Evolutionary conservation across 2,329 filamentous ascomycete species (phyloP).

Genomic region (Emydomyces testavorans): DNA sequence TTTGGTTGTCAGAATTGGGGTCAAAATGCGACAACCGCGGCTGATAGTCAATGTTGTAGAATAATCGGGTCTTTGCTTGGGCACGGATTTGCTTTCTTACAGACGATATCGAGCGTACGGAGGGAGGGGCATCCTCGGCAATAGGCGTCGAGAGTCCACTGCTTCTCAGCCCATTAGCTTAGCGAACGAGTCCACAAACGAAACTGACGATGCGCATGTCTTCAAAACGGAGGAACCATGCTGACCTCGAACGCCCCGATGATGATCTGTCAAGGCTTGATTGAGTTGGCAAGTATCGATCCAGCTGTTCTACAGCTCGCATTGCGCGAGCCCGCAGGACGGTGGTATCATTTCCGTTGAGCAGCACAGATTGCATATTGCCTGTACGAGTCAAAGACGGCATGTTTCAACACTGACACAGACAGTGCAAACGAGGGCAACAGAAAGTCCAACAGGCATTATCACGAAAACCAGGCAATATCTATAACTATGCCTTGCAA

Average conservation of each 20-base stretch:
- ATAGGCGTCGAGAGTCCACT: constrained; percentile 58
- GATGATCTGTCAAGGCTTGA: constrained; percentile 12
- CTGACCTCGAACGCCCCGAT: constrained; percentile 25
- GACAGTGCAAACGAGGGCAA: neutral
- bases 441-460: neutral
- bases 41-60: constrained; percentile 85
- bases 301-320: constrained; percentile 8
- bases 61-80: constrained; percentile 69
- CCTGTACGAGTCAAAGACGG: neutral
- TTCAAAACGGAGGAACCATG: too few species aligned
- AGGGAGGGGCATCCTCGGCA: constrained; percentile 83
- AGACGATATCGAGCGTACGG: constrained; percentile 70
- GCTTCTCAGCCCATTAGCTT: neutral
- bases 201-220: too few species aligned
- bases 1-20: constrained; percentile 75
- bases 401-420: constrained; percentile 2
- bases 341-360: constrained; percentile 7
- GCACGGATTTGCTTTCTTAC: constrained; percentile 74
- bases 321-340: constrained; percentile 14
- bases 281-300: constrained; percentile 2
- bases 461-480: neutral
- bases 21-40: constrained; percentile 93
- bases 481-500: neutral
- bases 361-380: constrained; percentile 6
- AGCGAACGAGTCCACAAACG: neutral